Conservation (phyloP, 2,329 filamentous ascomycete genomes). For the Epichloe sylvatica region DNA sequence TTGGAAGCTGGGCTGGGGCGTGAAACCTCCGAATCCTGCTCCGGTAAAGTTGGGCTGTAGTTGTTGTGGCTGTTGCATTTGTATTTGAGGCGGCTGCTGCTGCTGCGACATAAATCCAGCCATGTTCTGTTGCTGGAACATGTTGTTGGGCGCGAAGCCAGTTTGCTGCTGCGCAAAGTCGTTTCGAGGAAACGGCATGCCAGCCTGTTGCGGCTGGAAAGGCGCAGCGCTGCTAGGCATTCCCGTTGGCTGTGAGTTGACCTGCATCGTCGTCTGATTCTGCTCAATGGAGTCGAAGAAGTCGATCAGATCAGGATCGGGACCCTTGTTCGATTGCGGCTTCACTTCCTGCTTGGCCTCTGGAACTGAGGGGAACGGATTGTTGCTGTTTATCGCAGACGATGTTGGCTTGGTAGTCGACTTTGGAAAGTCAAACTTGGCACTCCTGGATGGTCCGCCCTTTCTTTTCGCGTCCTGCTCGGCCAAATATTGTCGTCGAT, state of each 20-base stretch:
- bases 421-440: constrained; percentile 23
- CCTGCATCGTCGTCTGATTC: constrained; percentile 60
- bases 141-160: constrained; percentile 15
- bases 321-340: constrained; percentile 42
- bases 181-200: constrained; percentile 17
- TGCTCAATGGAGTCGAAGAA: constrained; percentile 91
- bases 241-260: constrained; percentile 22
- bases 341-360: constrained; percentile 25
- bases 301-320: constrained; percentile 71
- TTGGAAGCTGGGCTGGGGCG: constrained; percentile 47
- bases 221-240: constrained; percentile 20
- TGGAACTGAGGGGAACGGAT: constrained; percentile 28
- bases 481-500: constrained; percentile 79
- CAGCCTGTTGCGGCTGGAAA: constrained; percentile 27
- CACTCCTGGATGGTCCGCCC: constrained; percentile 22
- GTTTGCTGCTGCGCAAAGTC: constrained; percentile 13
- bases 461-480: constrained; percentile 62
- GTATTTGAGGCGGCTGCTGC: constrained; percentile 6
- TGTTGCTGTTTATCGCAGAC: constrained; percentile 21
- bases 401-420: constrained; percentile 16
- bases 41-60: constrained; percentile 45
- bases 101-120: constrained; percentile 14
- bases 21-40: constrained; percentile 72
- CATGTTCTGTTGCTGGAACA: constrained; percentile 17
- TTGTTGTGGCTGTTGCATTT: constrained; percentile 20